These are phyloP conservation scores for Drechslerella coelobrocha DNA, from an alignment of 2,329 filamentous ascomycete species.

Conservation along the genomic window DNA sequence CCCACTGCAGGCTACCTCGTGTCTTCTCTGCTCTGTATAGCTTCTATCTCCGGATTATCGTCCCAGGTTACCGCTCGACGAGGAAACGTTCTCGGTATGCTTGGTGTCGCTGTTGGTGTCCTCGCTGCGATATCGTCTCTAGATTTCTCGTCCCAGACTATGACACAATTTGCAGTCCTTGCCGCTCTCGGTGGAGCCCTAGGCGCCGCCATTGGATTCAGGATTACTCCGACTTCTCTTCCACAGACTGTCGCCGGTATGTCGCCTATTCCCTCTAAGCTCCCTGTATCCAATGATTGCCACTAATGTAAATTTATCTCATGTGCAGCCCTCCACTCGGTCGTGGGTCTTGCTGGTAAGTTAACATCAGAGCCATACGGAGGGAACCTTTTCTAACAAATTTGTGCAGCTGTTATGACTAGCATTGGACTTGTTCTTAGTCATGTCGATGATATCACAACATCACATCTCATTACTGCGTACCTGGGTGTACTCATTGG, in stretches of 20 bases:
- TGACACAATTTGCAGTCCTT: constrained; percentile 79
- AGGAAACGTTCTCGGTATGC: constrained; percentile 84
- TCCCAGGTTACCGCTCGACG: constrained; percentile 82
- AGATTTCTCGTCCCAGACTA: constrained; percentile 78
- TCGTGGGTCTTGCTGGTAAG: constrained; percentile 75
- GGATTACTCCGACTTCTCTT: constrained; percentile 85
- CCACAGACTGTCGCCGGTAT: constrained; percentile 76
- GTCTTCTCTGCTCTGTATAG: constrained; percentile 83
- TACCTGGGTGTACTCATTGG: constrained; percentile 86
- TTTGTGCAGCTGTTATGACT: constrained; percentile 74
- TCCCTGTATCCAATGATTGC: not conserved
- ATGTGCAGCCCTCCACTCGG: constrained; percentile 76
- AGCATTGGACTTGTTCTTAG: constrained; percentile 86
- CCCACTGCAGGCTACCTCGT: constrained; percentile 87
- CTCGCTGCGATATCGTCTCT: constrained; percentile 81
- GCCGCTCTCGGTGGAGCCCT: constrained; percentile 69
- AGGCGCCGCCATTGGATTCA: constrained; percentile 78
- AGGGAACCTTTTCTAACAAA: not conserved
- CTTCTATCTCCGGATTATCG: constrained; percentile 78
- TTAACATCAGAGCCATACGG: not conserved
- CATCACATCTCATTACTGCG: constrained; percentile 81
- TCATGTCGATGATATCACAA: constrained; percentile 73
- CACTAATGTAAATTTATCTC: not conserved
- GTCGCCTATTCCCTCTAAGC: not conserved
- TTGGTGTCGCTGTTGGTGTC: constrained; percentile 83